Evolutionary conservation across 805 yeast species (phyloP).

Genomic region (Nakazawaea ambrosiae): DNA sequence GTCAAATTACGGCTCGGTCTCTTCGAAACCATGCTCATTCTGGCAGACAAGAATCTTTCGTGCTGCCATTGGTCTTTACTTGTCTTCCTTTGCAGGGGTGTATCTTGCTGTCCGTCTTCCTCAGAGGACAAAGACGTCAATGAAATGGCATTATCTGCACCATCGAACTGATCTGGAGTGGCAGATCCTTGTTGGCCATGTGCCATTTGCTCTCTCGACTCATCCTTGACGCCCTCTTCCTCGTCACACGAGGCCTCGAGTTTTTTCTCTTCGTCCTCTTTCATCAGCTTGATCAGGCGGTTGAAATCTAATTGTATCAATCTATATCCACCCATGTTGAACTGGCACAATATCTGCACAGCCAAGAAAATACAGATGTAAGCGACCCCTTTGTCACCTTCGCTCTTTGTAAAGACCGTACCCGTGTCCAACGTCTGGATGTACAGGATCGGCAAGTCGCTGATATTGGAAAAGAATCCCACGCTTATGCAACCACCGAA

Average conservation of each 20-base stretch:
- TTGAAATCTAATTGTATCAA: constrained; percentile 65
- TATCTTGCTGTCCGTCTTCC: background rate
- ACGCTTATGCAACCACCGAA: constrained; percentile 68
- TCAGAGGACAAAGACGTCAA: constrained; percentile 2
- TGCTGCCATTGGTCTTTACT: background rate
- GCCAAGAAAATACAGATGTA: constrained; percentile 74
- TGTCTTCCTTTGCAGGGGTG: background rate
- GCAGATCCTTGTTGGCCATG: background rate
- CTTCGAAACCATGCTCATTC: background rate
- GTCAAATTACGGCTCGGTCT: background rate
- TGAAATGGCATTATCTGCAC: background rate
- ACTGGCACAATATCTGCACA: constrained; percentile 58
- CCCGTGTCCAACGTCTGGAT: constrained; percentile 65
- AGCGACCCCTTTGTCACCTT: constrained; percentile 75
- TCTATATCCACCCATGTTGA: constrained; percentile 70
- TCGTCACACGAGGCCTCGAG: constrained; percentile 7
- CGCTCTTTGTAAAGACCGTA: constrained; percentile 44
- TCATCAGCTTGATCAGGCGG: constrained; percentile 17
- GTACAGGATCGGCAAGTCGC: constrained; percentile 84
- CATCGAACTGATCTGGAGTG: background rate
- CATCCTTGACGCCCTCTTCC: constrained; percentile 12
- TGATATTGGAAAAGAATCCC: constrained; percentile 70
- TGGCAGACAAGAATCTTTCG: background rate
- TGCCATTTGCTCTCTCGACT: constrained; percentile 9
- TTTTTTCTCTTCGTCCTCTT: constrained; percentile 20